These are phyloP conservation scores for Scheffersomyces amazonensis DNA, from an alignment of 805 yeast genomes.

Conservation along the genomic window DNA sequence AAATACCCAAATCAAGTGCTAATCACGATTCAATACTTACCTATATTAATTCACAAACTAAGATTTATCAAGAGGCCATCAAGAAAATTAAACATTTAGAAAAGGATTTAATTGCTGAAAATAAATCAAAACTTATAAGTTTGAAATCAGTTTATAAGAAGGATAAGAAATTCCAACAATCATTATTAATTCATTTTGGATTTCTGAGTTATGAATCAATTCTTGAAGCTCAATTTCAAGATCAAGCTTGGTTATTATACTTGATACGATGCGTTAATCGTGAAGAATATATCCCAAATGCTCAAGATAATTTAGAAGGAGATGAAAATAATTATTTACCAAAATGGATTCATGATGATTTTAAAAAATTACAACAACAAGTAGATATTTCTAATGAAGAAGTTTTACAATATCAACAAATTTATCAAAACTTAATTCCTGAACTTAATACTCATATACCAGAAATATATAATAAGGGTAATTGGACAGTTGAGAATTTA, in stretches of 20 bases:
- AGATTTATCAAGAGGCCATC: constrained; percentile 41
- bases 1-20: constrained; percentile 14
- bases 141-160: constrained; percentile 57
- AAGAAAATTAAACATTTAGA: constrained; percentile 48
- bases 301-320: constrained; percentile 22
- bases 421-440: constrained; percentile 55
- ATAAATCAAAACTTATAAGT: constrained; percentile 46
- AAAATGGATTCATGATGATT: constrained; percentile 45
- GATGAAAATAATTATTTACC: constrained; percentile 40
- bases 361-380: constrained; percentile 32
- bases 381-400: constrained; percentile 46
- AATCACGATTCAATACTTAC: constrained; percentile 27
- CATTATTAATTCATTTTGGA: constrained; percentile 57
- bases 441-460: constrained; percentile 48
- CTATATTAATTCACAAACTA: constrained; percentile 50
- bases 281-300: constrained; percentile 16
- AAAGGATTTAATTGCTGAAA: constrained; percentile 36
- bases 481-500: constrained; percentile 46
- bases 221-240: constrained; percentile 45
- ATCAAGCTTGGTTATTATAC: constrained; percentile 62
- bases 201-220: constrained; percentile 53
- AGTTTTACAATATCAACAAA: constrained; percentile 48
- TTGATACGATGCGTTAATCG: constrained; percentile 57
- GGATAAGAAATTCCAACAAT: constrained; percentile 52
- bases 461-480: constrained; percentile 51